phyloP scores from a whole-genome alignment of 2,329 filamentous ascomycete genomes.

The Penicillium polonicum region DNA sequence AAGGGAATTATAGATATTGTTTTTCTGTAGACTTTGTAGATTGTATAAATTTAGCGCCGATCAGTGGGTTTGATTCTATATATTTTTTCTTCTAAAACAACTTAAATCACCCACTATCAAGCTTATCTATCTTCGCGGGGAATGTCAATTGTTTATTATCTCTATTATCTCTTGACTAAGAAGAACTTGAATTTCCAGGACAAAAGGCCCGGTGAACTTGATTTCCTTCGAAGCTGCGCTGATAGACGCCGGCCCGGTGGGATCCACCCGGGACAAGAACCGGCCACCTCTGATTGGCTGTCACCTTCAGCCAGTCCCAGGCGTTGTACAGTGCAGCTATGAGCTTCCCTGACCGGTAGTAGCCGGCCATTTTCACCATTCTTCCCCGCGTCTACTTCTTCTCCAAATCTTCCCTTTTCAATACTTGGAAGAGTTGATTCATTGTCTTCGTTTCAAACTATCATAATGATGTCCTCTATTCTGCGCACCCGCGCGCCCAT shows the following conservation, averaged over 20 bases:
- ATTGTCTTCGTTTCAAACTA: not conserved
- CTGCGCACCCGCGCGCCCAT: constrained; percentile 29
- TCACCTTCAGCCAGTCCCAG: not conserved
- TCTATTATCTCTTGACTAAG: not conserved
- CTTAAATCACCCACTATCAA: not conserved
- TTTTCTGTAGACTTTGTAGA: not conserved
- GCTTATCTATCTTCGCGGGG: not conserved
- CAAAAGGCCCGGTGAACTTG: not conserved
- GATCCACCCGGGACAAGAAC: constrained; percentile 17
- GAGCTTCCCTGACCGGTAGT: constrained; percentile 15
- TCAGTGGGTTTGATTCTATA: not conserved
- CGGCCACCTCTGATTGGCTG: constrained; percentile 13
- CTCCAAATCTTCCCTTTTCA: constrained; percentile 6
- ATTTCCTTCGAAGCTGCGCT: not conserved
- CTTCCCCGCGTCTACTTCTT: constrained; percentile 28
- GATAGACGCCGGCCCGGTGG: constrained; percentile 11
- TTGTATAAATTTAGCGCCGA: not conserved
- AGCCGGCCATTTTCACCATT: constrained; percentile 24
- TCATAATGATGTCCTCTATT: constrained; percentile 32
- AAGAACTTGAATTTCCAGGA: not conserved
- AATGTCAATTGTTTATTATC: not conserved
- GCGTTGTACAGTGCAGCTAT: not conserved
- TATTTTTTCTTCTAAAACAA: not conserved
- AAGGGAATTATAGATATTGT: not conserved
- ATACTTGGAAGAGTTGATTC: not conserved